These are phyloP conservation scores for Tuber umbilicatum DNA, from an alignment of 495 filamentous ascomycete genomes.

Conservation along the genomic window DNA sequence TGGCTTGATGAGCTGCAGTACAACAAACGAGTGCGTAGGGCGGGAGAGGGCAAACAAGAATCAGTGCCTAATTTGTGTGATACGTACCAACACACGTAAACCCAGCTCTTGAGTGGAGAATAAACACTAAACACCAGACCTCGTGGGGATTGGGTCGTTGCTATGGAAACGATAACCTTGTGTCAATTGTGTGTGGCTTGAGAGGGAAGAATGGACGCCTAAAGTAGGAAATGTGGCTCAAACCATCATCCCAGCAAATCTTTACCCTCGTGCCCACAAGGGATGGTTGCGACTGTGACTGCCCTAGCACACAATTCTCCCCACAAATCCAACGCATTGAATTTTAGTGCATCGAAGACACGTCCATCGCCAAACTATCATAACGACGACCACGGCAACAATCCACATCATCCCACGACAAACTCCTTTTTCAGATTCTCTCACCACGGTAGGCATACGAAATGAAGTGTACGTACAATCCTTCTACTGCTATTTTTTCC, in stretches of 20 bases:
- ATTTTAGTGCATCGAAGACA: conserved; percentile 23
- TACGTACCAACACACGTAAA: not conserved
- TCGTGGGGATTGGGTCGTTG: not conserved
- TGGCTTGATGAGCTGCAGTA: not conserved
- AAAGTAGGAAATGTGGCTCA: not conserved
- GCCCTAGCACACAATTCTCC: conserved; percentile 15
- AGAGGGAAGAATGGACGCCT: not conserved
- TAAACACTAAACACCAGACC: not conserved
- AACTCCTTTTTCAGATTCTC: conserved; percentile 19
- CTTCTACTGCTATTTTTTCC: conserved; percentile 22
- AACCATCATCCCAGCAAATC: not conserved
- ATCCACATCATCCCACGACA: conserved; percentile 22
- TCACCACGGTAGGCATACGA: conserved; percentile 27
- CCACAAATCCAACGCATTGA: conserved; percentile 21
- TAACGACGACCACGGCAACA: conserved; percentile 30
- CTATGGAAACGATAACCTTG: not conserved
- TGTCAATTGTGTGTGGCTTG: not conserved
- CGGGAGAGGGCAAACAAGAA: not conserved
- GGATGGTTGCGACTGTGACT: conserved; percentile 16
- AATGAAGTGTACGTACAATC: conserved; percentile 42
- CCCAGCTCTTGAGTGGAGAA: not conserved
- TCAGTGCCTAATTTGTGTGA: not conserved
- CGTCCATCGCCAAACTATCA: conserved; percentile 16
- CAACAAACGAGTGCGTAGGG: conserved; percentile 1
- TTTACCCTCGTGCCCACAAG: not conserved